Evolutionary conservation across 73 alveolate species (phyloP).

Genomic region (Blepharisma japonicum): DNA sequence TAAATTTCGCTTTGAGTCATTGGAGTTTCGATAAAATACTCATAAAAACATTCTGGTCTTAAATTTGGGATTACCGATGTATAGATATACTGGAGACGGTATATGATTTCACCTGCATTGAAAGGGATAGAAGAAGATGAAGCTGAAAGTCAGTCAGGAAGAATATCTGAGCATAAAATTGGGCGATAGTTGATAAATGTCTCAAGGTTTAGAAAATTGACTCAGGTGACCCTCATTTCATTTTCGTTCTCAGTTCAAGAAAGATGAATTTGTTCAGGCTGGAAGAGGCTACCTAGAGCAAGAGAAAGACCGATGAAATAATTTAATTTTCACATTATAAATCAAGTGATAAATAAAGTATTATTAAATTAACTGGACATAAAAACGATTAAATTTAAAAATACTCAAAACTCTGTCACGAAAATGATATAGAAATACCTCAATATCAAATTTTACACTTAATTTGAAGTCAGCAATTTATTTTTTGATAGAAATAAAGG

Average conservation of each 20-base stretch:
- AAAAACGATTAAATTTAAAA: no score
- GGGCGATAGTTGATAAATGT: not conserved
- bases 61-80: slow-evolving; percentile 10
- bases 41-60: slow-evolving; percentile 10
- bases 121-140: not conserved
- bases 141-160: not conserved
- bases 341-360: no score
- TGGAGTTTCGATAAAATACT: not conserved
- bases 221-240: not conserved
- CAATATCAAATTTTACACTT: no score
- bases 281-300: not conserved
- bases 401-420: no score
- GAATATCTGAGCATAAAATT: not conserved
- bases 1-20: not conserved
- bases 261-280: not conserved
- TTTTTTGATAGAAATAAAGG: no score
- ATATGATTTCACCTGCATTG: not conserved
- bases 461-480: no score
- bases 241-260: not conserved
- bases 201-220: not conserved
- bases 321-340: no score
- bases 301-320: not conserved
- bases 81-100: not conserved
- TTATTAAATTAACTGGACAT: no score
- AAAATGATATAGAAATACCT: no score